Evolutionary conservation across 495 filamentous ascomycete species (phyloP), one percentile per base, ranked within the genome.

Genomic region (Penicillium simplicissimum): DNA sequence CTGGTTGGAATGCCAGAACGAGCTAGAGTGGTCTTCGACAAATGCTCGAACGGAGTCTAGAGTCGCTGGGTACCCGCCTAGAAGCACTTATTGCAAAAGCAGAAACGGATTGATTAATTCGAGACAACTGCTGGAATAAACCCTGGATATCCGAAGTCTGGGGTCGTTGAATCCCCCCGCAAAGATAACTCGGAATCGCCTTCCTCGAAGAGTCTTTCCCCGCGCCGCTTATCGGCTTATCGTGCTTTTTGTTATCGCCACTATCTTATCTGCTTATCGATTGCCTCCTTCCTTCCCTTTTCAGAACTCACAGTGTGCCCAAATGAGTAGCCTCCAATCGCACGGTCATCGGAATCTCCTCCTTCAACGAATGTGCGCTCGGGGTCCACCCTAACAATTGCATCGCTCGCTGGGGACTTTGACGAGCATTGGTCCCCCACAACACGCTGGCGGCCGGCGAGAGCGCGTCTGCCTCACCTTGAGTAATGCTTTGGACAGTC

Each of bases 311-410:
- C 19, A 55, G 17, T 33, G 49, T 60, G 10, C 73, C 77, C 40
- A 76, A 43, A 38, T 52, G 71, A 66, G 62, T 71, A 19, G 80
- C 79, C 71, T 84, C 82, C 8, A 59, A 55, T 5, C 74, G 71
- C 15, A 87, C 76, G 14, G 74, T 74, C 33, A 63, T 64, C 5
- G 80, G 72, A 53, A 87, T 73, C 61, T 82, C 76, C 9, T 85
- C 78, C 66, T 82, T 70, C 42, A 90, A 35, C 3, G 67, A 69
- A 36, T 61, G 69, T 8, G 73, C 73, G 63, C 75, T 78, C 10
- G 86, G 80, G 48, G 72, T 66, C 86, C 87, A 89, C 1, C 80
- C 83, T 9, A 89, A 68, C 49, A 84, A 76, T 69, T 83, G 82
- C 47, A 68, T 79, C n/a, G 85, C 85, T 53, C 87, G 74, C 57